phyloP scores from a whole-genome alignment of 225 moss, liverwort and hornwort genomes.

The Bryum argenteum region DNA sequence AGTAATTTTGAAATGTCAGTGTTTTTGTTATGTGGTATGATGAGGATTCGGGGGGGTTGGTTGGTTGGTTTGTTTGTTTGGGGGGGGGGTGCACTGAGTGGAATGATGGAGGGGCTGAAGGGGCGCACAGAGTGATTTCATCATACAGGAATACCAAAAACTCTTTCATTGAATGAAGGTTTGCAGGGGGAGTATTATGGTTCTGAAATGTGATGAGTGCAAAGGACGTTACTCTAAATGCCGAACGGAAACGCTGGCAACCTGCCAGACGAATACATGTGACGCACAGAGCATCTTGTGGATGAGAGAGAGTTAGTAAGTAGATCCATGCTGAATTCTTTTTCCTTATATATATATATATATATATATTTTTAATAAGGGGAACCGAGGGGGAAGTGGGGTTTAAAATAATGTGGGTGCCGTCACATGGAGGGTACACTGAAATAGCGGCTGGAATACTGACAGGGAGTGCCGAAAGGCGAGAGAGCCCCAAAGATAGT shows the following conservation, averaged over 20 bases:
- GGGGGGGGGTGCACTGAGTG: background rate
- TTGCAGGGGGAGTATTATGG: constrained; percentile 25
- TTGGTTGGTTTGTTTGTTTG: background rate
- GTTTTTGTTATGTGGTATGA: too few species aligned
- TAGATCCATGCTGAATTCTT: background rate
- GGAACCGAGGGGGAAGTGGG: background rate
- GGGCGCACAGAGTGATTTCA: background rate
- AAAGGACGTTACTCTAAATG: constrained; percentile 34
- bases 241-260: constrained; percentile 35
- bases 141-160: constrained; percentile 4
- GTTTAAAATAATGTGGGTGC: constrained; percentile 25
- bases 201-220: constrained; percentile 30
- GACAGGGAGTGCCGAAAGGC: constrained; percentile 30
- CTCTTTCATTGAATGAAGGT: constrained; percentile 19
- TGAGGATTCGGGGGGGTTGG: too few species aligned
- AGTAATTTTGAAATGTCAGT: too few species aligned
- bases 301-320: constrained; percentile 5
- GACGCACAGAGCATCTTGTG: constrained; percentile 36
- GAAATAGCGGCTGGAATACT: constrained; percentile 33
- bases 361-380: too few species aligned
- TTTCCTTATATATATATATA: too few species aligned
- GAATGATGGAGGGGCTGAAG: constrained; percentile 12
- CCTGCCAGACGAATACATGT: constrained; percentile 35
- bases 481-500: constrained; percentile 25
- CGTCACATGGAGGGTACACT: constrained; percentile 34